A percentile compares a stretch with the other conserved stretches of the same genome.
Conservation (phyloP, 805 yeast genomes). For the Clavispora vitiphila region DNA sequence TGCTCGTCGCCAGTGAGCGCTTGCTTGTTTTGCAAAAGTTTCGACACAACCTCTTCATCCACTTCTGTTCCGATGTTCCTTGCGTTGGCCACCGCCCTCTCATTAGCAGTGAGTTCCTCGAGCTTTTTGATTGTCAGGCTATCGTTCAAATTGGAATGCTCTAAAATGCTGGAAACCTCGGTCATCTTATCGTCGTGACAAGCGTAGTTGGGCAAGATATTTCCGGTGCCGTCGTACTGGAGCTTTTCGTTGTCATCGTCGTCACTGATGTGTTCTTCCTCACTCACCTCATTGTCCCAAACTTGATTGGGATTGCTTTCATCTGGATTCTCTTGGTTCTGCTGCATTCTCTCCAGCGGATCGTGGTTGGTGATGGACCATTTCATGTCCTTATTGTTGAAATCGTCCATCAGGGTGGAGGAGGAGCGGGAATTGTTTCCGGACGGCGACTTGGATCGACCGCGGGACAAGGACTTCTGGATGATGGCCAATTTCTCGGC, state of each 20-base stretch:
- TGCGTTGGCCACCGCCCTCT: constrained; percentile 57
- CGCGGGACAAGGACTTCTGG: constrained; percentile 35
- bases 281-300: constrained; percentile 38
- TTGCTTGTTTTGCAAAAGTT: constrained; percentile 32
- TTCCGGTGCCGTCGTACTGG: constrained; percentile 57
- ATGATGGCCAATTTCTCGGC: constrained; percentile 39
- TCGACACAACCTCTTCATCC: constrained; percentile 29
- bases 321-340: constrained; percentile 4
- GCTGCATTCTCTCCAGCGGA: constrained; percentile 59
- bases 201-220: constrained; percentile 54
- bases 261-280: constrained; percentile 58
- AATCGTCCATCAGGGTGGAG: constrained; percentile 32
- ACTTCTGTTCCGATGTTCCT: constrained; percentile 35
- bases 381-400: constrained; percentile 38
- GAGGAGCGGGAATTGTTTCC: constrained; percentile 29
- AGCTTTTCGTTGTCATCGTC: constrained; percentile 53
- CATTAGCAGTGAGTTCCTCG: constrained; percentile 54
- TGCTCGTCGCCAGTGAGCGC: constrained; percentile 38
- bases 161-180: constrained; percentile 32
- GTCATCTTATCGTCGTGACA: constrained; percentile 37
- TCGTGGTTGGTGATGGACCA: constrained; percentile 71
- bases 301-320: constrained; percentile 2
- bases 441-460: constrained; percentile 34
- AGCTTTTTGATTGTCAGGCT: constrained; percentile 45
- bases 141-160: constrained; percentile 39